Evolutionary conservation across 2,329 filamentous ascomycete species (phyloP).

Genomic region (Alternaria triticimaculans): DNA sequence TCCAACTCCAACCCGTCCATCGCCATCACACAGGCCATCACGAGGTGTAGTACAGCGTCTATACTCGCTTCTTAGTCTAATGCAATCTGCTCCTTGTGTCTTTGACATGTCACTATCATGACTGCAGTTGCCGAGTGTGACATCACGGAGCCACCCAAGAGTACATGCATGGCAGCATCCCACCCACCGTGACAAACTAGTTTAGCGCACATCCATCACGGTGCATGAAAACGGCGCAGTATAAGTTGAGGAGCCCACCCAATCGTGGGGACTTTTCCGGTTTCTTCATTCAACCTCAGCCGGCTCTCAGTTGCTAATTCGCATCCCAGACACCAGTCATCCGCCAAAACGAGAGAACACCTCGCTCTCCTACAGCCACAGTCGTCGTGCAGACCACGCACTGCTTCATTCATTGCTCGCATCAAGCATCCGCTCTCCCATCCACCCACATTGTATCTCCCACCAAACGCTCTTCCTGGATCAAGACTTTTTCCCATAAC

Average conservation of each 20-base stretch:
- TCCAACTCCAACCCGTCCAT: neutral
- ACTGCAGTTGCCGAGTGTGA: neutral
- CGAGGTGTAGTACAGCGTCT: neutral
- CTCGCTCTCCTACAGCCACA: conserved; percentile 32
- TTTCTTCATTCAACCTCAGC: conserved; percentile 25
- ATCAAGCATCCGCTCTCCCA: conserved; percentile 41
- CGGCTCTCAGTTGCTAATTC: conserved; percentile 8
- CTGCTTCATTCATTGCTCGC: conserved; percentile 43
- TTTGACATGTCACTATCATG: neutral
- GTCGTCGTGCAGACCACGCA: conserved; percentile 35
- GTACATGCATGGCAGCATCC: conserved; percentile 16
- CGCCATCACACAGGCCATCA: neutral
- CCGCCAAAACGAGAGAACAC: conserved; percentile 25
- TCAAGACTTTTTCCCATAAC: conserved; percentile 44
- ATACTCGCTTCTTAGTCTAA: neutral
- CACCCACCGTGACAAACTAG: neutral
- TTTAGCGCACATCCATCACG: conserved; percentile 24
- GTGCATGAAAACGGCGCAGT: conserved; percentile 17
- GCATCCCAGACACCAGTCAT: conserved; percentile 14
- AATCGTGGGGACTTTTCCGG: conserved; percentile 28
- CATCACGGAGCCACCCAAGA: conserved; percentile 1
- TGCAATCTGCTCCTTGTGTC: neutral
- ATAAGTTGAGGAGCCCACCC: conserved; percentile 30
- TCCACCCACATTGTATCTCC: conserved; percentile 40
- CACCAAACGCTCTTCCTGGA: conserved; percentile 44